These are phyloP conservation scores for Thraustochytrium aureum DNA, from an alignment of 352 stramenopile species.

Conservation along the genomic window DNA sequence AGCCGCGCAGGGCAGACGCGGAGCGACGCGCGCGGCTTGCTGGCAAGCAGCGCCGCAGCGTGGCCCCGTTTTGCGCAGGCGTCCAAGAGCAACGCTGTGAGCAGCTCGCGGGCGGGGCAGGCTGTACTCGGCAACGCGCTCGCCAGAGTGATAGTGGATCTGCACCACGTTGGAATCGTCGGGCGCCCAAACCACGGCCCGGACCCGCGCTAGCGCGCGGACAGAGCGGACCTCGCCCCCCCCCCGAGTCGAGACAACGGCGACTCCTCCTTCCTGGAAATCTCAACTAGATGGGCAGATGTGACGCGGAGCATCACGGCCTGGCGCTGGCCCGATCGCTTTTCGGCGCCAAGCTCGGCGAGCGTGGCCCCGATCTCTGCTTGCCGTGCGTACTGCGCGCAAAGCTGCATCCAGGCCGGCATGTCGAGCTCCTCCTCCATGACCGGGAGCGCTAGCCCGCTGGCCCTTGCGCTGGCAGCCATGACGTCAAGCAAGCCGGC, in stretches of 20 bases:
- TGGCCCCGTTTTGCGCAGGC: background rate
- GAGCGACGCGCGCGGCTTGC: background rate
- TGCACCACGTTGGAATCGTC: constrained; percentile 14
- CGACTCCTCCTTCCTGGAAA: too few species aligned
- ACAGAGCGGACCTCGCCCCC: background rate
- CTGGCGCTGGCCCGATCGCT: background rate
- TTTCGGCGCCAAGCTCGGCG: constrained; percentile 7
- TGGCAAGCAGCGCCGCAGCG: background rate
- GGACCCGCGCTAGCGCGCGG: background rate
- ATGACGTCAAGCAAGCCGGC: background rate
- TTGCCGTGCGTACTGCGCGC: background rate
- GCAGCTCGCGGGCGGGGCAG: background rate
- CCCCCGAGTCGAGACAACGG: background rate
- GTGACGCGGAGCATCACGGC: constrained; percentile 15
- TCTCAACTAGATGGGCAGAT: constrained; percentile 32
- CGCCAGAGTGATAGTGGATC: constrained; percentile 12
- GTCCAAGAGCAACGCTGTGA: constrained; percentile 14
- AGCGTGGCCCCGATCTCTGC: background rate
- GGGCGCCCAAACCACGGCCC: background rate
- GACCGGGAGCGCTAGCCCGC: background rate
- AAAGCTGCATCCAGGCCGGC: constrained; percentile 1
- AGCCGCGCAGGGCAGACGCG: background rate
- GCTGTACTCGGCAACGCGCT: constrained; percentile 22
- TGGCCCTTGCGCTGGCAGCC: background rate
- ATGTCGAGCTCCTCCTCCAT: background rate